Evolutionary conservation across 495 filamentous ascomycete genomes (phyloP).

Genomic region (Podospora tetraspora): DNA sequence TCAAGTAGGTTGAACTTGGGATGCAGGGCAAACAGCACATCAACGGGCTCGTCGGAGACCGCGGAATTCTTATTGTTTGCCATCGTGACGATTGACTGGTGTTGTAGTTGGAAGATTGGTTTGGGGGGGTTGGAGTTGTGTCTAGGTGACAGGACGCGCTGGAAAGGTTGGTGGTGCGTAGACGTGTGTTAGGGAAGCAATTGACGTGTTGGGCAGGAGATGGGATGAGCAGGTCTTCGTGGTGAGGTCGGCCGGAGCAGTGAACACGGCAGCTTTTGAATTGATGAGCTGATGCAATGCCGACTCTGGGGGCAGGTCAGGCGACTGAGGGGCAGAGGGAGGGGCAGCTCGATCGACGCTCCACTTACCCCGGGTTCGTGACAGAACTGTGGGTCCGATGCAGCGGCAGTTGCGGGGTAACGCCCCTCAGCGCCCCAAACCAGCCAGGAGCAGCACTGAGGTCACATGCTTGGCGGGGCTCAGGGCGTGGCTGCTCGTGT

Average conservation of each 20-base stretch:
- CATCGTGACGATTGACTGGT: slow-evolving; percentile 39
- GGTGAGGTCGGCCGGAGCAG: not conserved
- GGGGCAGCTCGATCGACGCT: not conserved
- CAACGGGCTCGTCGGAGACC: slow-evolving; percentile 46
- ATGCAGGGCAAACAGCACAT: slow-evolving; percentile 48
- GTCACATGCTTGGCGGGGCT: slow-evolving; percentile 1
- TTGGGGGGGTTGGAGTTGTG: slow-evolving; percentile 9
- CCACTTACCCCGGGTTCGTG: slow-evolving; percentile 1
- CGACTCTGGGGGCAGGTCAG: not conserved
- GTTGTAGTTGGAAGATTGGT: slow-evolving; percentile 11
- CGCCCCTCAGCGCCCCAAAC: not conserved
- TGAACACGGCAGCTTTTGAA: slow-evolving; percentile 10
- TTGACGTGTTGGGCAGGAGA: slow-evolving; percentile 8
- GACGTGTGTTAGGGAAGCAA: not conserved
- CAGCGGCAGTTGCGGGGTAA: slow-evolving; percentile 1
- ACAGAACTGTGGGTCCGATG: not conserved
- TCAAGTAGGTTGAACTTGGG: slow-evolving; percentile 53
- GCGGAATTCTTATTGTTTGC: slow-evolving; percentile 42
- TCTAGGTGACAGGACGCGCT: slow-evolving; percentile 5
- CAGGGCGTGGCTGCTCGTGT: not conserved
- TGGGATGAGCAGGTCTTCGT: not conserved
- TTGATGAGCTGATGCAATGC: slow-evolving; percentile 13
- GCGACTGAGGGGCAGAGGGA: slow-evolving; percentile 2
- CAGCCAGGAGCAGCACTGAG: not conserved
- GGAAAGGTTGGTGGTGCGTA: not conserved